Evolutionary conservation across 1,284 basidiomycete genomes (phyloP).

Genomic region (Ustilago lituana): DNA sequence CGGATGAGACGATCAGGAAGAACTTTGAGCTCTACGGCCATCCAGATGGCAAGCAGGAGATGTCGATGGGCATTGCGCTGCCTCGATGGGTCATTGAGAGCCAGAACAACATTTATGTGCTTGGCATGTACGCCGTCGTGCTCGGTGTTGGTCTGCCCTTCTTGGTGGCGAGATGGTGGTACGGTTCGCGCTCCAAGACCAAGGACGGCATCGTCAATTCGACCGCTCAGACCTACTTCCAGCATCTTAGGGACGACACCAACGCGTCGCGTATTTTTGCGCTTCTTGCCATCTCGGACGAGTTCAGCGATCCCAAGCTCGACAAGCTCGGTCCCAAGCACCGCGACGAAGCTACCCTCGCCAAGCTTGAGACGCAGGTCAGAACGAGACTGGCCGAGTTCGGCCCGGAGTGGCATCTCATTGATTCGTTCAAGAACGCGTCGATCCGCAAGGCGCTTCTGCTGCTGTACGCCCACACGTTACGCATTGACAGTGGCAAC

Average conservation of each 20-base stretch:
- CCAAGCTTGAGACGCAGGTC: slow-evolving; percentile 71
- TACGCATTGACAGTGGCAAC: slow-evolving; percentile 70
- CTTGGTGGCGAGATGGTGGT: slow-evolving; percentile 92
- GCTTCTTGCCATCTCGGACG: slow-evolving; percentile 78
- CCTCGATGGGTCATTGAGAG: slow-evolving; percentile 93
- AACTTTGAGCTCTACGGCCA: slow-evolving; percentile 93
- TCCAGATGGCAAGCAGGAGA: slow-evolving; percentile 94
- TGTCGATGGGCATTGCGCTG: slow-evolving; percentile 94
- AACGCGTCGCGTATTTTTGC: slow-evolving; percentile 79
- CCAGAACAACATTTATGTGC: slow-evolving; percentile 89
- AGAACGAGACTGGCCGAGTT: slow-evolving; percentile 15
- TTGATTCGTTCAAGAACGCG: slow-evolving; percentile 47
- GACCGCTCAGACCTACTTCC: slow-evolving; percentile 91
- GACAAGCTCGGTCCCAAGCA: slow-evolving; percentile 50
- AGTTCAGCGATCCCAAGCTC: slow-evolving; percentile 73
- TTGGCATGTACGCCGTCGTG: slow-evolving; percentile 85
- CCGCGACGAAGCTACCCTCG: slow-evolving; percentile 49
- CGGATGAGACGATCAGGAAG: slow-evolving; percentile 89
- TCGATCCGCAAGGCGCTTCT: slow-evolving; percentile 57
- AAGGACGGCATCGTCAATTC: slow-evolving; percentile 88
- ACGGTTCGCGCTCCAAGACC: slow-evolving; percentile 86
- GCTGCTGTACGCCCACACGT: slow-evolving; percentile 85
- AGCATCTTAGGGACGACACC: slow-evolving; percentile 81
- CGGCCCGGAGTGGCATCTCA: slow-evolving; percentile 51
- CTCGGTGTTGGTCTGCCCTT: slow-evolving; percentile 87